Conservation (phyloP, 2,329 filamentous ascomycete genomes). For the Venturia pyrina region DNA sequence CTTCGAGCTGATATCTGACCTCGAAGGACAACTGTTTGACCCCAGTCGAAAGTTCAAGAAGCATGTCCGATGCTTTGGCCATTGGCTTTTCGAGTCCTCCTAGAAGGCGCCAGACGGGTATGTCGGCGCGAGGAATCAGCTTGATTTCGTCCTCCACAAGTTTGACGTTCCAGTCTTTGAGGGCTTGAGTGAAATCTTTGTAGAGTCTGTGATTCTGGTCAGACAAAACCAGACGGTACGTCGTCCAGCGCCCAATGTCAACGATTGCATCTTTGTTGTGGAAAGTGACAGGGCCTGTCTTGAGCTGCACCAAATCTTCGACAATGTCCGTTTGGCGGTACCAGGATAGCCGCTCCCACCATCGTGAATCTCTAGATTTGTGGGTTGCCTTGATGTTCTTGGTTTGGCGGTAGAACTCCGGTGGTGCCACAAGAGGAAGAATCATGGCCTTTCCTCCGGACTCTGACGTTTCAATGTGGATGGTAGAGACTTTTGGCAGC, state of each 20-base stretch:
- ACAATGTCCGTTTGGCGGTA: constrained; percentile 13
- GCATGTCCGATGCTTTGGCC: not conserved
- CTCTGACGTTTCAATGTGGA: not conserved
- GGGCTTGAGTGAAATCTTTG: not conserved
- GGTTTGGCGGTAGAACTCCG: constrained; percentile 11
- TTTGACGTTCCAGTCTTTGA: constrained; percentile 11
- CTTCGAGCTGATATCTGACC: constrained; percentile 84
- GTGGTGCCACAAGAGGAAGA: constrained; percentile 7
- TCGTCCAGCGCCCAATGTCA: constrained; percentile 14
- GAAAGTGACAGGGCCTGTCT: not conserved
- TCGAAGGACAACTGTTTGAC: constrained; percentile 3
- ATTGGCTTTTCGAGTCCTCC: not conserved
- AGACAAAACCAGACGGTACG: constrained; percentile 11
- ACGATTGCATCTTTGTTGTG: constrained; percentile 9
- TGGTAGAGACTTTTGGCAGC: not conserved
- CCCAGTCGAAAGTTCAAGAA: not conserved
- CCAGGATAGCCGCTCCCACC: constrained; percentile 11
- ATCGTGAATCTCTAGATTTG: not conserved
- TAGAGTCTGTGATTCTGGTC: not conserved
- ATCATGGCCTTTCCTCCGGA: constrained; percentile 1
- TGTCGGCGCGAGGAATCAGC: not conserved
- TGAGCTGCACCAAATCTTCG: not conserved
- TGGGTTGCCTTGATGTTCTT: constrained; percentile 12
- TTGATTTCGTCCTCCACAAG: constrained; percentile 1
- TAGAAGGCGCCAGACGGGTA: constrained; percentile 8